Evolutionary conservation across 495 filamentous ascomycete genomes (phyloP).

Genomic region (Aspergillus taichungensis): DNA sequence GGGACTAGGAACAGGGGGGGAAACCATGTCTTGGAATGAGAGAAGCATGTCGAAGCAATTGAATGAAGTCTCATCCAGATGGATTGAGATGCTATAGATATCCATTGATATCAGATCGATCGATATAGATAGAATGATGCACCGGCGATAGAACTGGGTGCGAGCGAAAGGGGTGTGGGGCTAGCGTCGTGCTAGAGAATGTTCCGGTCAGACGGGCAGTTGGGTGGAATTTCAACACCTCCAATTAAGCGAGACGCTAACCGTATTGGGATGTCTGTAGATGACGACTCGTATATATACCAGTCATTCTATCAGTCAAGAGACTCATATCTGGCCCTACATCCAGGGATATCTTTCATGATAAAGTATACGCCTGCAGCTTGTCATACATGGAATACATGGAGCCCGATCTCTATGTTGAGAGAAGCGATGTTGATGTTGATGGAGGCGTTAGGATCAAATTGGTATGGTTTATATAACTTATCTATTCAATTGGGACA

Average conservation of each 20-base stretch:
- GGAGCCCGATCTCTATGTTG: not conserved
- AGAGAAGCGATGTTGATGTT: too few species aligned
- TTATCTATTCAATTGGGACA: too few species aligned
- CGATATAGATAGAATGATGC: not conserved
- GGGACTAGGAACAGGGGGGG: not conserved
- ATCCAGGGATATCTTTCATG: too few species aligned
- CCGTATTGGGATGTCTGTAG: too few species aligned
- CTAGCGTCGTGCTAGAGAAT: conserved; percentile 32
- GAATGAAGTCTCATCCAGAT: too few species aligned
- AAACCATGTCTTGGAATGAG: not conserved
- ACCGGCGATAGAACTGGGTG: conserved; percentile 24
- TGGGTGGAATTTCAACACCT: conserved; percentile 1
- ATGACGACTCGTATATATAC: too few species aligned
- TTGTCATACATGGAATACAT: conserved; percentile 1
- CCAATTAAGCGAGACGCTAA: too few species aligned
- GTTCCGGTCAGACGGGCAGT: conserved; percentile 14
- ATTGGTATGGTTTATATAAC: too few species aligned
- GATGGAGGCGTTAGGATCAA: too few species aligned
- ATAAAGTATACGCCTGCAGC: conserved; percentile 1
- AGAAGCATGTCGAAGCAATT: conserved; percentile 1
- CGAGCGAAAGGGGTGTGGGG: conserved; percentile 20
- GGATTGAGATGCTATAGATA: too few species aligned
- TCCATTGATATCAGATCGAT: not conserved
- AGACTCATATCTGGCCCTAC: too few species aligned
- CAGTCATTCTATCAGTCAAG: too few species aligned